Evolutionary conservation across 179 eudicot species (phyloP).

Genomic region (Pouteria campechiana): DNA sequence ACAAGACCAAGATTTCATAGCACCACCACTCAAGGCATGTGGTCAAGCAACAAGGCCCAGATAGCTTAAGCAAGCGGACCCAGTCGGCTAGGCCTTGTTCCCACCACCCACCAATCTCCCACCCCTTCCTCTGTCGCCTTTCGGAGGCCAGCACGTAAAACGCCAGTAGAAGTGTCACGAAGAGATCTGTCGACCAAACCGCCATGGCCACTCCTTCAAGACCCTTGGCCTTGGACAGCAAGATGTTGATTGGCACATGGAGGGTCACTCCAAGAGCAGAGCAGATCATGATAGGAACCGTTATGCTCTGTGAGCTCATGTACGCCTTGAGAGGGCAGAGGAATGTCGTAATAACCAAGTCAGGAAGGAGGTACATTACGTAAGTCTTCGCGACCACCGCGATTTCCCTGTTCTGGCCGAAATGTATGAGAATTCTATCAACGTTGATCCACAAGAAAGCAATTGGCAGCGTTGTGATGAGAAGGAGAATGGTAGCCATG

Average conservation of each 20-base stretch:
- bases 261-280: conserved; percentile 39
- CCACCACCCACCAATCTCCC: conserved; percentile 79
- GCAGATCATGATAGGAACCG: conserved; percentile 62
- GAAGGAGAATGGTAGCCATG: conserved; percentile 53
- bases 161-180: conserved; percentile 24
- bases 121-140: conserved; percentile 29
- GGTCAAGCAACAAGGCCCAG: conserved; percentile 73
- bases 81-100: conserved; percentile 56
- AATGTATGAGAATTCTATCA: conserved; percentile 40
- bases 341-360: conserved; percentile 50
- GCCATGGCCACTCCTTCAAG: conserved; percentile 74
- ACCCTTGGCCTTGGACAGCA: conserved; percentile 47
- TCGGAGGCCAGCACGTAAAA: conserved; percentile 31
- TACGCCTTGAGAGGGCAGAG: conserved; percentile 68
- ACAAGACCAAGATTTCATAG: conserved; percentile 63
- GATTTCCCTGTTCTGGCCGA: conserved; percentile 79
- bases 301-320: conserved; percentile 63
- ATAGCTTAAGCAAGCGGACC: conserved; percentile 38
- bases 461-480: conserved; percentile 43
- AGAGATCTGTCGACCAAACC: conserved; percentile 55
- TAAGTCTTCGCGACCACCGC: conserved; percentile 25
- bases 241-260: conserved; percentile 55
- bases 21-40: conserved; percentile 99
- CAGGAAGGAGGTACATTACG: conserved; percentile 61
- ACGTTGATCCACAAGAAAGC: conserved; percentile 73